Conservation (phyloP, 176 grass and related monocot species). For the Coix lacrymajobi region DNA sequence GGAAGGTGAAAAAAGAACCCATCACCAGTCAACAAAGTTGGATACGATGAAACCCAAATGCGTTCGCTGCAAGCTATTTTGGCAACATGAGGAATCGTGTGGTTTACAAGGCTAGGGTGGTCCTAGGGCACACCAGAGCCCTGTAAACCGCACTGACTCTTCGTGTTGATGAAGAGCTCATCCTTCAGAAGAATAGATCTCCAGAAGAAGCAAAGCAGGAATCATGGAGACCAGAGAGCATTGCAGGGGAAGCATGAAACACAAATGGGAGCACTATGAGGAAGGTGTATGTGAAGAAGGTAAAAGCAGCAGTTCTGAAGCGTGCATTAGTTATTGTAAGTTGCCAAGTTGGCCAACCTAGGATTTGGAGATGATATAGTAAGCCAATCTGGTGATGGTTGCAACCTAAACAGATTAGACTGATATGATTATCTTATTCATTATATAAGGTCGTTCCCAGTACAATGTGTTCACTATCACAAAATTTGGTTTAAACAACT, state of each 20-base stretch:
- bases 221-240: neutral
- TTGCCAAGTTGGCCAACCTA: neutral
- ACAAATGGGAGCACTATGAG: neutral
- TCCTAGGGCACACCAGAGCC: neutral
- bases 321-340: neutral
- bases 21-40: neutral
- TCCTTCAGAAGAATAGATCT: slow-evolving; percentile 3
- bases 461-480: neutral
- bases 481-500: slow-evolving; percentile 7
- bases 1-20: neutral
- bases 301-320: slow-evolving; percentile 1
- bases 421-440: neutral
- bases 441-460: neutral
- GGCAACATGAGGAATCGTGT: neutral
- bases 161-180: neutral
- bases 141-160: slow-evolving; percentile 9
- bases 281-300: slow-evolving; percentile 20
- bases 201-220: neutral
- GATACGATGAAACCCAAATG: neutral
- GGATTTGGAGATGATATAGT: neutral
- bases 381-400: neutral
- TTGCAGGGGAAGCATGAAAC: neutral
- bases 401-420: neutral
- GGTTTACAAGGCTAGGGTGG: neutral
- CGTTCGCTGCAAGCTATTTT: neutral